Evolutionary conservation across 2,329 filamentous ascomycete genomes (phyloP).

Genomic region (Pseudogymnoascus sp.): DNA sequence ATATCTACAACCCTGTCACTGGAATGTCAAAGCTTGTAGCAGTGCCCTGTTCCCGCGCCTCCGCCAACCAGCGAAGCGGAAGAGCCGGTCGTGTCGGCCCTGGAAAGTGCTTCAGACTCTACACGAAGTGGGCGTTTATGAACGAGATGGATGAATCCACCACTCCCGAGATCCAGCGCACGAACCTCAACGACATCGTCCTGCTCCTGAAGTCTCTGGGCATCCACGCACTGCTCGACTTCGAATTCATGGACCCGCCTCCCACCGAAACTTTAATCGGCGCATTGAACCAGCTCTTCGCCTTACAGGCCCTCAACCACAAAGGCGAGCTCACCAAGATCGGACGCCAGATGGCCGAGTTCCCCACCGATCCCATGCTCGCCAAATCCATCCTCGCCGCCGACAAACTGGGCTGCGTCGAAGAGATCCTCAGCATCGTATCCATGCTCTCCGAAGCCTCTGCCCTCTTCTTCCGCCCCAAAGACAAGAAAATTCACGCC

Average conservation of each 20-base stretch:
- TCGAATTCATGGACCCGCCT: conserved; percentile 94
- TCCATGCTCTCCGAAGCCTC: conserved; percentile 86
- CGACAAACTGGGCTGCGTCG: conserved; percentile 83
- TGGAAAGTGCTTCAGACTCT: conserved; percentile 87
- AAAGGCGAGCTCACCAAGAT: conserved; percentile 83
- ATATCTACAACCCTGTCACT: conserved; percentile 81
- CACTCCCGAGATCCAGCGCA: conserved; percentile 86
- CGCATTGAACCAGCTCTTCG: conserved; percentile 84
- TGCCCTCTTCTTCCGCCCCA: conserved; percentile 86
- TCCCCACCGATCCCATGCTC: conserved; percentile 86
- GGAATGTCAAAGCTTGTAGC: conserved; percentile 90
- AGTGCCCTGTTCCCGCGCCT: conserved; percentile 83
- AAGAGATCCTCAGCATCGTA: conserved; percentile 88
- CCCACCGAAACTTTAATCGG: conserved; percentile 83
- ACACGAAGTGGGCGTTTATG: conserved; percentile 88
- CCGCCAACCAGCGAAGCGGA: conserved; percentile 85
- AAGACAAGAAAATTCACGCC: conserved; percentile 95
- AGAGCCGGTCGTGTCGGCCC: conserved; percentile 87
- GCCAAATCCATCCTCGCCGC: conserved; percentile 83
- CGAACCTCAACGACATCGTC: conserved; percentile 77
- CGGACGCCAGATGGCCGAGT: conserved; percentile 90
- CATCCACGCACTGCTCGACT: conserved; percentile 85
- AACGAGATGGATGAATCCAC: conserved; percentile 92
- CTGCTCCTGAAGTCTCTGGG: conserved; percentile 81
- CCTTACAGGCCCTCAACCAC: conserved; percentile 80